phyloP scores from a whole-genome alignment of 768 basidiomycete genomes.

The Lentinus brumalis region DNA sequence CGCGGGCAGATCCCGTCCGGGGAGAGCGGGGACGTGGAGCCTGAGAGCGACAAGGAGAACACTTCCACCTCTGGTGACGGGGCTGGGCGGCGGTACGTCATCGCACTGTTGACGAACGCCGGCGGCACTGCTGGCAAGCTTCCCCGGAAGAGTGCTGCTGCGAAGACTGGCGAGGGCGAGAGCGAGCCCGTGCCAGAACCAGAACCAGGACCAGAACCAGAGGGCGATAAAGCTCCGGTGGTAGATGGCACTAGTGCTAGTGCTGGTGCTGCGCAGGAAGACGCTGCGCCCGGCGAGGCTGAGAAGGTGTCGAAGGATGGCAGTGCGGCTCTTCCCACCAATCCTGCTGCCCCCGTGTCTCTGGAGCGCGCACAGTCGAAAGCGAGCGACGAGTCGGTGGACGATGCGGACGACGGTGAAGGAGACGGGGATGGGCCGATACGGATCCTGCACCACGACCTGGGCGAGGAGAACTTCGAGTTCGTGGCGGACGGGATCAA shows the following conservation, averaged over 20 bases:
- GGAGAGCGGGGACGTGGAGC: not conserved
- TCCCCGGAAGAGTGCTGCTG: not conserved
- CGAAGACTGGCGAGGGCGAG: not conserved
- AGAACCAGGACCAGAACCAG: not conserved
- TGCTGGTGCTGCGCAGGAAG: no score
- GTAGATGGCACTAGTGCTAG: no score
- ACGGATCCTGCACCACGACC: conserved; percentile 27
- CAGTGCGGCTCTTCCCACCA: no score
- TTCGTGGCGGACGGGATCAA: conserved; percentile 32
- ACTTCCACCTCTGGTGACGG: not conserved
- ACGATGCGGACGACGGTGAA: not conserved
- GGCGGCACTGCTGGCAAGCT: conserved; percentile 15
- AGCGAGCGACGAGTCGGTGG: conserved; percentile 6
- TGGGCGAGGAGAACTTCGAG: conserved; percentile 28
- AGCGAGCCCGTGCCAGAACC: not conserved
- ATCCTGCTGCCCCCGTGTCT: not conserved
- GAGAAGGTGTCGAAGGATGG: no score
- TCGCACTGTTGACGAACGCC: conserved; percentile 19
- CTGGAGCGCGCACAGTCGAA: conserved; percentile 2
- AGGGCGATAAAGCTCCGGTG: not conserved
- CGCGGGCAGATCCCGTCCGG: conserved; percentile 16
- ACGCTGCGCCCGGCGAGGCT: no score
- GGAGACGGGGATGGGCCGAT: conserved; percentile 12
- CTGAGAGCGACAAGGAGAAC: conserved; percentile 16
- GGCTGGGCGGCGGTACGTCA: conserved; percentile 15